Evolutionary conservation across 768 basidiomycete species (phyloP), one percentile per base, ranked within the genome.

Genomic region (Termitomyces sp.): DNA sequence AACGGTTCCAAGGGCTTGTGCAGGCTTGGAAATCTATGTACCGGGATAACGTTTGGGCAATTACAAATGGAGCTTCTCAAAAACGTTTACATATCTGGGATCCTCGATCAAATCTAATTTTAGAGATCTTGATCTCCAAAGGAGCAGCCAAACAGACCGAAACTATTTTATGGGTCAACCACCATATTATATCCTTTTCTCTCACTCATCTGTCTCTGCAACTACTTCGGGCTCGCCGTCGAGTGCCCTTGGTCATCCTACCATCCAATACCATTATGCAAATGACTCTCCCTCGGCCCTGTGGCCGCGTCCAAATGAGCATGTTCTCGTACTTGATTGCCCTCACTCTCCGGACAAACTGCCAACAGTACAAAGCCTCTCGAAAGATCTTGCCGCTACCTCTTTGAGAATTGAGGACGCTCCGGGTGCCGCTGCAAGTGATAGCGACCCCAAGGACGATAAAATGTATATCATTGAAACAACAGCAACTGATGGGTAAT

Each of bases 401-500:
- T 82, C 81, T 24, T 69, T 92, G 60, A 87, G 82, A 58, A 76
- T 89, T 0, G 79, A 86, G 56, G 88, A 89, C 37, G 89, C 90
- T 11, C 89, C 89, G 31, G 91, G 87, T 11, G 81, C 80, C 12
- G 77, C 76, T n/a, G 76, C 76, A 3, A 78, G 77, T 45, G 74
- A 77, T n/a, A 72, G 69, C 13, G 74, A 77, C 42, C 69, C 63
- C 64, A 81, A 75, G 71, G 86, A 89, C 61, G 77, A 81, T 62
- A 83, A 78, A 51, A 93, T 93, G 85, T 92, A 85, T 69, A 84
- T 90, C 59, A 73, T 93, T 18, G 84, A 92, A 66, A 86, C 88
- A 6, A 82, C 79, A 0, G 67, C 76, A 18, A 77, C 74, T 33
- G 81, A 84, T 48, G 83, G 83, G 67, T 66, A 63, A 55, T 51